Evolutionary conservation across 768 basidiomycete species (phyloP).

Genomic region (Kwoniella sp.): DNA sequence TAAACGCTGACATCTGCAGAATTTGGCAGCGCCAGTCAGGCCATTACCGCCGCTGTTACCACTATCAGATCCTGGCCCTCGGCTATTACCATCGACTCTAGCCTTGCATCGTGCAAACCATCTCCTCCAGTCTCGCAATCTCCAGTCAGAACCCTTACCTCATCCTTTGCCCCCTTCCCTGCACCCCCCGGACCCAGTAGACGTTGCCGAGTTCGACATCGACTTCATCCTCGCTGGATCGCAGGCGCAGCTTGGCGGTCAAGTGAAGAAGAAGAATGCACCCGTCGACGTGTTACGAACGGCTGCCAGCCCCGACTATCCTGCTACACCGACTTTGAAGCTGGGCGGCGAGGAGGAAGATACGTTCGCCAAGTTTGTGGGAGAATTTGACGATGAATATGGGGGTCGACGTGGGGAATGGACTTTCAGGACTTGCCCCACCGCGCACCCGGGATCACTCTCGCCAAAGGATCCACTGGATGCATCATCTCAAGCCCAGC

Average conservation of each 20-base stretch:
- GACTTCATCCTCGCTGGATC: slow-evolving; percentile 57
- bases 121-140: slow-evolving; percentile 49
- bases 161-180: slow-evolving; percentile 55
- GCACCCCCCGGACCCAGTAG: slow-evolving; percentile 54
- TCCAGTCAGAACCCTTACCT: slow-evolving; percentile 52
- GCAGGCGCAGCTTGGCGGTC: slow-evolving; percentile 43
- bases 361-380: slow-evolving; percentile 57
- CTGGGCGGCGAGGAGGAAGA: slow-evolving; percentile 55
- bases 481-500: slow-evolving; percentile 8
- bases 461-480: slow-evolving; percentile 30
- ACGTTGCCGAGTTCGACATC: slow-evolving; percentile 57
- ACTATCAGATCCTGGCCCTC: slow-evolving; percentile 55
- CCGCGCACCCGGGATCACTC: background rate
- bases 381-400: slow-evolving; percentile 57
- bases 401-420: slow-evolving; percentile 55
- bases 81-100: slow-evolving; percentile 52
- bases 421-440: slow-evolving; percentile 51
- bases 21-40: slow-evolving; percentile 25
- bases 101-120: slow-evolving; percentile 55
- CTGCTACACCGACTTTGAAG: slow-evolving; percentile 39
- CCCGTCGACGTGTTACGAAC: slow-evolving; percentile 19
- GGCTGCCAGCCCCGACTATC: slow-evolving; percentile 11
- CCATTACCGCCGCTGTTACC: slow-evolving; percentile 54
- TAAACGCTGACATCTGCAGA: slow-evolving; percentile 12
- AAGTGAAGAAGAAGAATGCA: slow-evolving; percentile 29